These are phyloP conservation scores for Nicotiana tabacum DNA, from an alignment of 257 asterid genomes.

Conservation along the genomic window DNA sequence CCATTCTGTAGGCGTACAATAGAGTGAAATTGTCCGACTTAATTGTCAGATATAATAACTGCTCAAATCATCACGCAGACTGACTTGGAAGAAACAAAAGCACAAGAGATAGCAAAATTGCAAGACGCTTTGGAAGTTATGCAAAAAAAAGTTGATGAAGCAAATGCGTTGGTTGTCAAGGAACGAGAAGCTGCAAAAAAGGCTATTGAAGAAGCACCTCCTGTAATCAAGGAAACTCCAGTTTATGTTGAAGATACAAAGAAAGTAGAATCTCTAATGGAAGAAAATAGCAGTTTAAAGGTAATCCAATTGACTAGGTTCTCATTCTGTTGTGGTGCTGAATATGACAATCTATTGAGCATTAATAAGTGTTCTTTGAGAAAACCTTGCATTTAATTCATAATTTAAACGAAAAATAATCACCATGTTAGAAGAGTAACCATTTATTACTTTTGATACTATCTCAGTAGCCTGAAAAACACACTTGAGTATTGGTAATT, in stretches of 20 bases:
- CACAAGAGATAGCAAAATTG: conserved; percentile 67
- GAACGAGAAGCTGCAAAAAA: conserved; percentile 88
- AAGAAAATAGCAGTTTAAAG: conserved; percentile 68
- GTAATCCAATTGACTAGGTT: conserved; percentile 25
- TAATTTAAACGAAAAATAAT: neutral
- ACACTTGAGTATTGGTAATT: neutral
- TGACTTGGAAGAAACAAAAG: conserved; percentile 91
- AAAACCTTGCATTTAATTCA: neutral
- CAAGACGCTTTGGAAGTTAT: conserved; percentile 58
- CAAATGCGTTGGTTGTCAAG: conserved; percentile 53
- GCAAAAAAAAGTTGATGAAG: conserved; percentile 79
- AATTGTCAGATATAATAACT: neutral
- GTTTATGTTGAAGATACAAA: conserved; percentile 81
- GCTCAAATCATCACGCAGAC: conserved; percentile 40
- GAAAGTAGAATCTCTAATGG: conserved; percentile 66
- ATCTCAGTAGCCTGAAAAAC: neutral
- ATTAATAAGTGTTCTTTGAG: neutral
- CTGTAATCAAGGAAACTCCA: conserved; percentile 81
- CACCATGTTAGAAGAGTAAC: neutral
- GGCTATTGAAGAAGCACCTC: conserved; percentile 95
- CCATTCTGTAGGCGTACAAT: neutral
- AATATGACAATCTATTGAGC: neutral
- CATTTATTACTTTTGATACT: neutral
- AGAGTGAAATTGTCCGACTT: neutral
- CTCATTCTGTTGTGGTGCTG: neutral